Conservation (phyloP, 2,329 filamentous ascomycete genomes). For the Colletotrichum nymphaeae region DNA sequence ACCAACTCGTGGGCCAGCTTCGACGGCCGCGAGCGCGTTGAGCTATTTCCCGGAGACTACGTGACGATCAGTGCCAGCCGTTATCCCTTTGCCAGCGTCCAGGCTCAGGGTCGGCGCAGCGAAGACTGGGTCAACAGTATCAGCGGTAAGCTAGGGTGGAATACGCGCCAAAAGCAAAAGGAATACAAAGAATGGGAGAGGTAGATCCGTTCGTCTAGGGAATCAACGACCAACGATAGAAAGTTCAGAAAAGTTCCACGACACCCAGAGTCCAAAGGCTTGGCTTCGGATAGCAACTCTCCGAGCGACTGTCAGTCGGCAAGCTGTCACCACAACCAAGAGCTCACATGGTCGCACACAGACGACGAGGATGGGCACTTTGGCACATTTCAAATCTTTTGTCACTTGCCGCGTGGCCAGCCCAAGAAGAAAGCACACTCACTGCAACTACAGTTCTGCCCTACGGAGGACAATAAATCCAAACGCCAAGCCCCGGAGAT, state of each 20-base stretch:
- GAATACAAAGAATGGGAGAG: constrained; percentile 61
- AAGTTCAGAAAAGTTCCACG: background rate
- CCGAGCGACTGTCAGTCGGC: constrained; percentile 5
- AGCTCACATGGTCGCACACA: background rate
- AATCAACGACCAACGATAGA: background rate
- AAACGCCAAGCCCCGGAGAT: constrained; percentile 6
- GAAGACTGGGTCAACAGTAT: constrained; percentile 90
- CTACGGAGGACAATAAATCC: background rate
- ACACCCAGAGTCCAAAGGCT: background rate
- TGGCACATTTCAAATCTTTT: constrained; percentile 21
- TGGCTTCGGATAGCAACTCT: constrained; percentile 4
- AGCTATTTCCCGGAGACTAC: constrained; percentile 83
- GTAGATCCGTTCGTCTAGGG: background rate
- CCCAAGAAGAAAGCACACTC: background rate
- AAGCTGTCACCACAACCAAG: background rate
- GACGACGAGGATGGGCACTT: background rate
- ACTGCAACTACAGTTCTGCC: background rate
- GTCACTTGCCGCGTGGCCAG: background rate
- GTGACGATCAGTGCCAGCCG: constrained; percentile 85
- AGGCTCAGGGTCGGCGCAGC: constrained; percentile 74
- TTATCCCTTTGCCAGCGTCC: constrained; percentile 83
- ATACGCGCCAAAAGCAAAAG: constrained; percentile 83
- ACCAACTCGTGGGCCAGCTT: constrained; percentile 98
- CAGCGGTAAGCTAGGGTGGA: constrained; percentile 83
- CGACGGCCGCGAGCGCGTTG: constrained; percentile 89